phyloP scores from a whole-genome alignment of 2,329 filamentous ascomycete species.

The Paraphoma sp. region DNA sequence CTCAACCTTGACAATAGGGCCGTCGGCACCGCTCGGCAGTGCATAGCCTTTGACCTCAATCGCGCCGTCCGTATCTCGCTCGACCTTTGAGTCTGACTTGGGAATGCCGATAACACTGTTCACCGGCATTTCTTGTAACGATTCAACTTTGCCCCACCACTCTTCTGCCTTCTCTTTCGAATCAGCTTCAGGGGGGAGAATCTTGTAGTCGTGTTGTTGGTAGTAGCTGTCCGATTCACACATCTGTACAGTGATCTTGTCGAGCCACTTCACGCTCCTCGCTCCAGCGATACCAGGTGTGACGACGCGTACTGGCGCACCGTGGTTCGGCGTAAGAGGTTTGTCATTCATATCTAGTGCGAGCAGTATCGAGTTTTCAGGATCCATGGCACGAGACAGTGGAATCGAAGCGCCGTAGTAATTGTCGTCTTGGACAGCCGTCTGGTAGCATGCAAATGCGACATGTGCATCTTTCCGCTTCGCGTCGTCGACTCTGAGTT shows the following conservation, averaged over 20 bases:
- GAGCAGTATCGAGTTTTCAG: constrained; percentile 25
- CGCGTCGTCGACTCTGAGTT: constrained; percentile 44
- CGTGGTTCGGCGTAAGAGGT: constrained; percentile 57
- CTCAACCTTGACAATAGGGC: constrained; percentile 62
- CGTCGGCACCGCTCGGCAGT: constrained; percentile 59
- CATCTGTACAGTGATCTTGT: constrained; percentile 59
- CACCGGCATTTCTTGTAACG: constrained; percentile 63
- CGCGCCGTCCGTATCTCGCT: constrained; percentile 47
- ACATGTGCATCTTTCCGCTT: constrained; percentile 54
- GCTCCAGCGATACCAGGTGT: constrained; percentile 62
- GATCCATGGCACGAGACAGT: constrained; percentile 31
- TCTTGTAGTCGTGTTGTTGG: constrained; percentile 66
- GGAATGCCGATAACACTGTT: constrained; percentile 63
- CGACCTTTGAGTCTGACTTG: constrained; percentile 52
- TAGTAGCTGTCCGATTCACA: constrained; percentile 63
- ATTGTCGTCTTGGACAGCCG: constrained; percentile 61
- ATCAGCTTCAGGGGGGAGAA: constrained; percentile 60
- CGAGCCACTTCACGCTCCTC: constrained; percentile 64
- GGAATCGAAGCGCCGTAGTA: constrained; percentile 65
- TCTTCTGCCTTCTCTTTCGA: constrained; percentile 57
- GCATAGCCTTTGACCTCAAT: constrained; percentile 63
- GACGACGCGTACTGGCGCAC: constrained; percentile 60
- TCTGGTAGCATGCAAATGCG: constrained; percentile 62
- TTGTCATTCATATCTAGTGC: constrained; percentile 57
- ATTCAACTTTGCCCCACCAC: constrained; percentile 59